Percentiles rank a stretch among this genome's conserved stretches.
phyloP scores from a whole-genome alignment of 1,139 yeast genomes.

The Schwanniomyces etchellsii region DNA sequence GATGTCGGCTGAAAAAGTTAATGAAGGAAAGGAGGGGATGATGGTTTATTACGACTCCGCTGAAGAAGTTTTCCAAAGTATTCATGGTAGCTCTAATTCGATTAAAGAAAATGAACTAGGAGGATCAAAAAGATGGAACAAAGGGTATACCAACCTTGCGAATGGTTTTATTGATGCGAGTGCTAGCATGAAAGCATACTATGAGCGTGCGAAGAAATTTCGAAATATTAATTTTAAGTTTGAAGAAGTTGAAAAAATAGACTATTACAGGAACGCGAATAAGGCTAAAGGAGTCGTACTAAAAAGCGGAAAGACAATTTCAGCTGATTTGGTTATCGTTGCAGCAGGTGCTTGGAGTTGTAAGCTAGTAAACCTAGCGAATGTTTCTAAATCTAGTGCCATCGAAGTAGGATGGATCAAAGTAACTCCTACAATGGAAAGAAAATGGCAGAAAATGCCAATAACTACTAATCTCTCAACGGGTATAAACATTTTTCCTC shows the following conservation, averaged over 20 bases:
- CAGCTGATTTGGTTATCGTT: conserved; percentile 26
- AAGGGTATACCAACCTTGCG: conserved; percentile 2
- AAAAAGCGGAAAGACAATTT: conserved; percentile 9
- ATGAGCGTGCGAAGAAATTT: conserved; percentile 2
- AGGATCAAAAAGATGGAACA: conserved; percentile 3
- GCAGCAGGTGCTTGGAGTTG: conserved; percentile 33
- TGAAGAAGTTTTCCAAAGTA: conserved; percentile 2
- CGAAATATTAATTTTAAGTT: conserved; percentile 13
- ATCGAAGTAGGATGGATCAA: conserved; percentile 15
- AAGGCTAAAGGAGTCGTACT: conserved; percentile 9
- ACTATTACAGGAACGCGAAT: conserved; percentile 6
- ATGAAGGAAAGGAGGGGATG: conserved; percentile 3
- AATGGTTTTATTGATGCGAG: conserved; percentile 3
- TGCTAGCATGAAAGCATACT: conserved; percentile 2
- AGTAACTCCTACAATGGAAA: conserved; percentile 15
- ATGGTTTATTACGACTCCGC: conserved; percentile 1
- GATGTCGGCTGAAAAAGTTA: conserved; percentile 1
- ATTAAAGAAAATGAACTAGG: conserved; percentile 1
- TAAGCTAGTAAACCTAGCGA: conserved; percentile 18
- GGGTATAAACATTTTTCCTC: conserved; percentile 2
- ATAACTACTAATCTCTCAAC: conserved; percentile 6
- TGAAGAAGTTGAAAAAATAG: conserved; percentile 16
- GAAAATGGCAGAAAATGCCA: conserved; percentile 15
- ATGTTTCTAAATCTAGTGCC: conserved; percentile 9
- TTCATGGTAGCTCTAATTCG: conserved; percentile 3